These are phyloP conservation scores for Podila clonocystis DNA, from an alignment of 192 early-diverging fungal species.

Conservation along the genomic window DNA sequence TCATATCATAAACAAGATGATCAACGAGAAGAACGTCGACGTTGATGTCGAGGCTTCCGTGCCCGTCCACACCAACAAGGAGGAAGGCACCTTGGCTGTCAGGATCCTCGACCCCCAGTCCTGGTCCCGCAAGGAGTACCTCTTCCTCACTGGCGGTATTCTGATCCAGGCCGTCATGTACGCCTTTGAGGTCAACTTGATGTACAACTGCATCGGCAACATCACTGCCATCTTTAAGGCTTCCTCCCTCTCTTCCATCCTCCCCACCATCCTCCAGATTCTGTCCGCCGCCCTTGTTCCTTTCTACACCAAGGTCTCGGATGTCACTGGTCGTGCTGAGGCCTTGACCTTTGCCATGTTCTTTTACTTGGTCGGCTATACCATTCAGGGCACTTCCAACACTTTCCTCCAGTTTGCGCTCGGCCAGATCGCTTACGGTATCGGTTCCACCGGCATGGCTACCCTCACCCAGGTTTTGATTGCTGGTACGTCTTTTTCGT, in stretches of 20 bases:
- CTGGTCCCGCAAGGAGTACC: conserved; percentile 30
- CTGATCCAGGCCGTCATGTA: conserved; percentile 34
- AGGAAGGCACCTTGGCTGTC: background rate
- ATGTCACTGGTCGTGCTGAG: conserved; percentile 42
- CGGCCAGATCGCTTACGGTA: conserved; percentile 36
- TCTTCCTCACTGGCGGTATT: conserved; percentile 21
- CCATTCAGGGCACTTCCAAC: conserved; percentile 34
- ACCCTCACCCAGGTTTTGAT: conserved; percentile 43
- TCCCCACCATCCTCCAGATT: conserved; percentile 47
- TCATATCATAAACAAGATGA: too few species aligned
- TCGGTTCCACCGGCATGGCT: conserved; percentile 36
- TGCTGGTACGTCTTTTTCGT: conserved; percentile 27
- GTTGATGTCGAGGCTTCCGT: background rate
- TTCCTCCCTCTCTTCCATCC: conserved; percentile 14
- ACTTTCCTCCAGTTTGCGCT: conserved; percentile 24
- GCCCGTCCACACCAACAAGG: background rate
- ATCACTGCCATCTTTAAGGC: conserved; percentile 9
- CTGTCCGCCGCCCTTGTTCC: conserved; percentile 43
- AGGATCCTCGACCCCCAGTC: conserved; percentile 22
- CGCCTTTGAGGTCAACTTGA: conserved; percentile 41
- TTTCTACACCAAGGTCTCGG: conserved; percentile 43
- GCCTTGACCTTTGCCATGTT: conserved; percentile 47
- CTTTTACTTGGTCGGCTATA: conserved; percentile 41
- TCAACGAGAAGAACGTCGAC: background rate
- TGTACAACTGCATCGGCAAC: conserved; percentile 22